These are phyloP conservation scores for Gossypium australe DNA, from an alignment of 345 rosid species.

Conservation along the genomic window DNA sequence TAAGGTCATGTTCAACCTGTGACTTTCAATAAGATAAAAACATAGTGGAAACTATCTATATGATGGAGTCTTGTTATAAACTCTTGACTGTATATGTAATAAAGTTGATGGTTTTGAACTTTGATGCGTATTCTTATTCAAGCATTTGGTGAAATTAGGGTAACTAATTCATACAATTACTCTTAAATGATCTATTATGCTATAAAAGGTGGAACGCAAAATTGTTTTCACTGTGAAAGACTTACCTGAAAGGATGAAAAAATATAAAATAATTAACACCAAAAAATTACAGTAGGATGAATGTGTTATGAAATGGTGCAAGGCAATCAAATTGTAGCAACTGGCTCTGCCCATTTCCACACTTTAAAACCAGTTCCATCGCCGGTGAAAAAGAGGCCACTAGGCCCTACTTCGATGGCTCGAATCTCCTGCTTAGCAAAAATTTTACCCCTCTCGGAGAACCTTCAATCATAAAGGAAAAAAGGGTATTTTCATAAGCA, in stretches of 20 bases:
- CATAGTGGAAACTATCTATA: neutral
- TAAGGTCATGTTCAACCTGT: conserved; percentile 89
- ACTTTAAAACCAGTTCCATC: conserved; percentile 93
- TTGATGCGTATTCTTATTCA: neutral
- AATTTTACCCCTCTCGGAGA: conserved; percentile 82
- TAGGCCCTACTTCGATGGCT: conserved; percentile 71
- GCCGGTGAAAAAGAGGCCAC: conserved; percentile 84
- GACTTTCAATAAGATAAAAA: neutral
- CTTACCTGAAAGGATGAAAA: too few relatives aligned
- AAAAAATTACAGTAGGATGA: conserved; percentile 6
- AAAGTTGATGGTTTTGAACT: too few relatives aligned
- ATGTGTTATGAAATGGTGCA: neutral
- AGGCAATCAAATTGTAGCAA: conserved; percentile 24
- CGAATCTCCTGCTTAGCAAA: conserved; percentile 78
- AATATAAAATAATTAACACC: too few relatives aligned
- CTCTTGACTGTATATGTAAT: neutral
- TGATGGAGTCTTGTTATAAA: neutral
- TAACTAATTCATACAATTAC: too few relatives aligned
- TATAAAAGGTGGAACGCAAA: too few relatives aligned
- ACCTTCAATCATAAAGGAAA: conserved; percentile 35
- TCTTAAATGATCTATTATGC: too few relatives aligned
- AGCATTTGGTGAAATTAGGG: neutral
- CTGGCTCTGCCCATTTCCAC: conserved; percentile 68
- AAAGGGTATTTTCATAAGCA: neutral
- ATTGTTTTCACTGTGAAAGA: too few relatives aligned